Conservation (phyloP, 163 green algal species). For the Dunaliella salina region DNA sequence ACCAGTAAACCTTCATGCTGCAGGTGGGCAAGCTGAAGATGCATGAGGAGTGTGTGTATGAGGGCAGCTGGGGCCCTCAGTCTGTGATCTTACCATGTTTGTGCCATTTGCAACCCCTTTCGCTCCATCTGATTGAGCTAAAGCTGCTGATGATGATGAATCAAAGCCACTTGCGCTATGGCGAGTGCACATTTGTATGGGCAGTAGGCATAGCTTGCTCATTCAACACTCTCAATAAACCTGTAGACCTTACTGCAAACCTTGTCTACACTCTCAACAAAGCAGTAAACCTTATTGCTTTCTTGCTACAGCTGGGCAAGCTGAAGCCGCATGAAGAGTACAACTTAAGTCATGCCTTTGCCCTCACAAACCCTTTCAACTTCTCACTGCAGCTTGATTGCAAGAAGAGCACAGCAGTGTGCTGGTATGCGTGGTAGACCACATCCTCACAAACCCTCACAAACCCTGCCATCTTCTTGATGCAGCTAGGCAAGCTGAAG, state of each 20-base stretch:
- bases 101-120: background rate
- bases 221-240: no score
- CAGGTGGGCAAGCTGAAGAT: constrained; percentile 45
- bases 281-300: no score
- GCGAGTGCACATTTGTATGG: no score
- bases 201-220: no score
- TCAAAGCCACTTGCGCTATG: no score
- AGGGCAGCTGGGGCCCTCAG: no score
- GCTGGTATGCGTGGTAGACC: constrained; percentile 43
- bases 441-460: background rate
- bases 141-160: no score
- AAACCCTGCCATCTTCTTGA: no score
- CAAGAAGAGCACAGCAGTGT: constrained; percentile 45
- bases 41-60: constrained; percentile 29
- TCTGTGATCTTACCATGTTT: background rate
- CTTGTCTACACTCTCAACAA: no score
- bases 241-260: no score
- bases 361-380: background rate
- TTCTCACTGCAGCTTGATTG: constrained; percentile 39
- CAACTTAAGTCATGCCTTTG: background rate
- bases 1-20: background rate
- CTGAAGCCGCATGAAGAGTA: constrained; percentile 41
- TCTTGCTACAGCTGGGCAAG: constrained; percentile 36
- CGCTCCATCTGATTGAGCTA: no score
- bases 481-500: constrained; percentile 44